Evolutionary conservation across 176 grass and related monocot species (phyloP), one percentile per base, ranked within the genome.

Genomic region (Carex littledalei): DNA sequence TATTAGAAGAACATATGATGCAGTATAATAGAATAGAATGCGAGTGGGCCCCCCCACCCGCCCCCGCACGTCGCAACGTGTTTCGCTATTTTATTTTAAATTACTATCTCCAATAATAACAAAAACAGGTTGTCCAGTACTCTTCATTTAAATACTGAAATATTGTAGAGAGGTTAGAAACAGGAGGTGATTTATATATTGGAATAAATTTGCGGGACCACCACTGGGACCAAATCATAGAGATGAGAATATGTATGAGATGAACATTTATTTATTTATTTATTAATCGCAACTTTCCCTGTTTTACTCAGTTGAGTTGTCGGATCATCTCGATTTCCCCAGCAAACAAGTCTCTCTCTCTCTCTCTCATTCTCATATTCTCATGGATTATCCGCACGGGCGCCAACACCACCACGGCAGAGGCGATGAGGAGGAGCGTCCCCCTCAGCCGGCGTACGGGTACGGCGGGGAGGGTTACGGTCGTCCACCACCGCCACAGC

Each of bases 341-440:
- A 22, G 22, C 43, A 5, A 22, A 77, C 13, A 77, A 29, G 29
- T 29, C 29, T 26, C 26, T 26, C 26, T 29, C 29, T 26, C 26
- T 26, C 26, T 26, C 8, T 32, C n/a, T 26, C 24, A 24, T 24
- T 24, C 24, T 16, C 37, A 39, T 39, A 39, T 39, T 39, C 24
- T 52, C 12, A 77, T 67, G 81, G 81, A 83, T 37, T 80, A 35
- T 21, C 81, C 81, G 1, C 62, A 83, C 63, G 43, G 20, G 14
- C 81, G 22, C 41, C 62, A 34, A 43, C 57, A 83, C n/a, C 80
- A 50, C 62, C 39, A 50, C 18, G 43, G 70, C 45, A 20, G 71
- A 7, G 71, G 8, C 6, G 43, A 45, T 1, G 43, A 45, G 43
- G 43, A 45, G 6, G 43, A 45, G 43, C 43, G 43, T 45, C 43